A percentile compares a stretch with the other conserved stretches of the same genome.
These are phyloP conservation scores for Groenewaldozyma tartarivorans DNA, from an alignment of 805 yeast genomes.

Conservation along the genomic window DNA sequence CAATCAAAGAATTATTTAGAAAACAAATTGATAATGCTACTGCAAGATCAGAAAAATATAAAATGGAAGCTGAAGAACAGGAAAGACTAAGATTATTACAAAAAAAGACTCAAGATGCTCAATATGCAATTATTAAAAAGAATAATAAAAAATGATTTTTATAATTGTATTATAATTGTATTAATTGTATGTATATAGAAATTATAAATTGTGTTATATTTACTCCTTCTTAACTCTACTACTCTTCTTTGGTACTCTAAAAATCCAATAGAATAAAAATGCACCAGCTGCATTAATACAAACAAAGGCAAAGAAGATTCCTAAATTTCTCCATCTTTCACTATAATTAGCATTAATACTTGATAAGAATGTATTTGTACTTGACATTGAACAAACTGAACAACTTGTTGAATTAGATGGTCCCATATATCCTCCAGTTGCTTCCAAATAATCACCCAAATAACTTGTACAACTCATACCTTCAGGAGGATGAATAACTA, in stretches of 20 bases:
- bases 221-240: constrained; percentile 12
- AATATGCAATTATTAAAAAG: background rate
- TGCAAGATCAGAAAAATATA: background rate
- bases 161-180: background rate
- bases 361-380: constrained; percentile 52
- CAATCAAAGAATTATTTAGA: background rate
- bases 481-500: constrained; percentile 40
- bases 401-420: constrained; percentile 48
- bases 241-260: constrained; percentile 59
- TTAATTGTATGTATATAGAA: no score
- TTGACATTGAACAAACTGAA: constrained; percentile 45
- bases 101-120: background rate
- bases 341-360: constrained; percentile 24
- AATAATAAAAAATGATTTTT: no score
- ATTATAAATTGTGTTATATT: no score
- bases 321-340: constrained; percentile 49
- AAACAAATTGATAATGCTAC: background rate
- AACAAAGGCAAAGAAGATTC: constrained; percentile 43
- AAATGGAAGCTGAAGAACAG: background rate
- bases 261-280: constrained; percentile 46
- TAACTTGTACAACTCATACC: constrained; percentile 60
- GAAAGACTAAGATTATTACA: background rate
- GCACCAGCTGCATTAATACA: constrained; percentile 38
- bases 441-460: constrained; percentile 34
- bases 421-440: constrained; percentile 46